These are phyloP conservation scores for Lipomyces chichibuensis DNA, from an alignment of 805 yeast genomes.

Conservation along the genomic window DNA sequence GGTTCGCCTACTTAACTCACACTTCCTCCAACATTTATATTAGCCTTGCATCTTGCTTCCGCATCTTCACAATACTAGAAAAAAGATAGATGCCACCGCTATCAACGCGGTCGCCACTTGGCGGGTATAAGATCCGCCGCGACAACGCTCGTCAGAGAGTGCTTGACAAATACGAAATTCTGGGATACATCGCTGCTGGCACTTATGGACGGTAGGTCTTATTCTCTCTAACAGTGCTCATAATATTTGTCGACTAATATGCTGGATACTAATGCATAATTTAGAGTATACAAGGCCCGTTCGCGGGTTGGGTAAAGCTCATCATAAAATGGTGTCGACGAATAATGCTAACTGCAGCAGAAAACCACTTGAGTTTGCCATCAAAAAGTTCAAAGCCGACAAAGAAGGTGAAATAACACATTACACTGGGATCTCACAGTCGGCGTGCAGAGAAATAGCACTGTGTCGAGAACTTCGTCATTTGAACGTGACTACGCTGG, in stretches of 20 bases:
- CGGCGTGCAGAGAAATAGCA: conserved; percentile 96
- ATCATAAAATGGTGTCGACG: not conserved
- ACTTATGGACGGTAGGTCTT: conserved; percentile 68
- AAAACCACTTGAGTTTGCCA: conserved; percentile 63
- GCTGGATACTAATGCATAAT: not conserved
- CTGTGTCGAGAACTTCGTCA: conserved; percentile 84
- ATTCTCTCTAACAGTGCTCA: not conserved
- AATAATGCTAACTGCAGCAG: not conserved
- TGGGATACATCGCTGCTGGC: conserved; percentile 98
- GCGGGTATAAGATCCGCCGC: conserved; percentile 59
- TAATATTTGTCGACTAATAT: not conserved
- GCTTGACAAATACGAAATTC: conserved; percentile 78
- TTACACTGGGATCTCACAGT: conserved; percentile 93
- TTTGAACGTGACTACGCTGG: conserved; percentile 74
- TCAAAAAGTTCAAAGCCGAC: conserved; percentile 93
- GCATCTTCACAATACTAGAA: not conserved
- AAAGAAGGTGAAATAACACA: conserved; percentile 85
- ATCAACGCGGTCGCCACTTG: conserved; percentile 44
- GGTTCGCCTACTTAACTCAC: too few relatives aligned
- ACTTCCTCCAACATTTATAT: not conserved
- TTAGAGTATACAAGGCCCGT: conserved; percentile 83
- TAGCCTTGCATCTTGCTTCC: not conserved
- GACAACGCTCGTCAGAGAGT: conserved; percentile 73
- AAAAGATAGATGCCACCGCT: not conserved
- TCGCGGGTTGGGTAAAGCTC: conserved; percentile 45